phyloP scores from a whole-genome alignment of 2,329 filamentous ascomycete species.

The Allantophomopsis cytisporea region DNA sequence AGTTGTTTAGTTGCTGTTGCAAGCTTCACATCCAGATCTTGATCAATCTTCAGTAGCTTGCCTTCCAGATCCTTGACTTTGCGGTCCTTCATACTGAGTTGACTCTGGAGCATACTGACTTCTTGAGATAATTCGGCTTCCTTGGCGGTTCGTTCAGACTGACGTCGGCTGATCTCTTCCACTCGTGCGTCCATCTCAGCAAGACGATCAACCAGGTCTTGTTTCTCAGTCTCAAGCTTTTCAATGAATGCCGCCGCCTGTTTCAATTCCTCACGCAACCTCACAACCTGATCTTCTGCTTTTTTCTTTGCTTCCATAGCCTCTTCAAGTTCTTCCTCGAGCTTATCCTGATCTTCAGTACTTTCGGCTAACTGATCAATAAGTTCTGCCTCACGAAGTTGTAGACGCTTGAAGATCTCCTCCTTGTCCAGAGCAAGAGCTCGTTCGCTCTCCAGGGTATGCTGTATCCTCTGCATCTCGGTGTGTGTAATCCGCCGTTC shows the following conservation, averaged over 20 bases:
- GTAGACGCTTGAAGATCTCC: constrained; percentile 95
- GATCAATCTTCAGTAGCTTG: constrained; percentile 72
- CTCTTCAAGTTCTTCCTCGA: constrained; percentile 87
- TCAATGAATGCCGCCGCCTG: constrained; percentile 82
- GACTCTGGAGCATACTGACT: constrained; percentile 82
- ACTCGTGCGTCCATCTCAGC: constrained; percentile 59
- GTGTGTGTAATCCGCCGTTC: constrained; percentile 77
- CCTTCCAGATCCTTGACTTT: constrained; percentile 80
- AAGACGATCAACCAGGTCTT: constrained; percentile 53
- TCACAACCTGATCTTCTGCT: constrained; percentile 72
- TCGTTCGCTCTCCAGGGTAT: constrained; percentile 88
- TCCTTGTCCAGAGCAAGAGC: constrained; percentile 96
- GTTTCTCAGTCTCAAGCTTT: constrained; percentile 77
- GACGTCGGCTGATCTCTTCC: constrained; percentile 53
- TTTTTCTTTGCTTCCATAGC: constrained; percentile 81
- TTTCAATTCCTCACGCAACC: constrained; percentile 70
- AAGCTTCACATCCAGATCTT: constrained; percentile 80
- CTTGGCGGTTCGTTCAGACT: constrained; percentile 60
- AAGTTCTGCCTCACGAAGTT: constrained; percentile 80
- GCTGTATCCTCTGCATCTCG: constrained; percentile 81
- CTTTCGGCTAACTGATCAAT: constrained; percentile 87
- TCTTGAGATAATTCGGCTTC: constrained; percentile 71
- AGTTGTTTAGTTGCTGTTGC: constrained; percentile 68
- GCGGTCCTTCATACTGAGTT: constrained; percentile 75
- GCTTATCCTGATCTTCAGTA: constrained; percentile 82